These are phyloP conservation scores for Dryas drummondii DNA, from an alignment of 306 rosid species.

Conservation along the genomic window DNA sequence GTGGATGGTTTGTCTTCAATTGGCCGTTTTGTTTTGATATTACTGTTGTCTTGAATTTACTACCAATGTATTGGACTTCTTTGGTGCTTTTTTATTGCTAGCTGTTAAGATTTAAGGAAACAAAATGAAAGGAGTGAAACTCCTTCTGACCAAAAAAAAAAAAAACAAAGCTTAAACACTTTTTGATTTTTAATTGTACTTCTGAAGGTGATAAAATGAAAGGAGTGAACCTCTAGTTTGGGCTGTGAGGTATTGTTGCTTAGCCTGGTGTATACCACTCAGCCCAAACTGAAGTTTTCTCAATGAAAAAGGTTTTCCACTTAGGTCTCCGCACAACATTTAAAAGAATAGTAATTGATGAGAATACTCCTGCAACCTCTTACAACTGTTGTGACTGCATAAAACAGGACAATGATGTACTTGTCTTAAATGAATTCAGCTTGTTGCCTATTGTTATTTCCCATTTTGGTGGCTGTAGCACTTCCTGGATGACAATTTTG, in stretches of 20 bases:
- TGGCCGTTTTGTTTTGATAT: not conserved
- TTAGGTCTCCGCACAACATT: not conserved
- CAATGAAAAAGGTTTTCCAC: not conserved
- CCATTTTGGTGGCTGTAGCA: slow-evolving; percentile 12
- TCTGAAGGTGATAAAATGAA: not conserved
- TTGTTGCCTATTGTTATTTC: slow-evolving; percentile 19
- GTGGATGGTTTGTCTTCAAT: not conserved
- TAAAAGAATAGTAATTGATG: not conserved
- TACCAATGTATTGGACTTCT: not conserved
- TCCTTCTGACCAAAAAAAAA: too few relatives aligned
- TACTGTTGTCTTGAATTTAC: not conserved
- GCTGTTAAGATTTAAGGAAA: too few relatives aligned
- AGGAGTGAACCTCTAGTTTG: not conserved
- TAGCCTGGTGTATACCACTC: not conserved
- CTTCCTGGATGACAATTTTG: not conserved
- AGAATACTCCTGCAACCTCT: not conserved
- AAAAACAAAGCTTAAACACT: not conserved
- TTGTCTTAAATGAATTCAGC: slow-evolving; percentile 8
- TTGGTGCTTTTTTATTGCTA: not conserved
- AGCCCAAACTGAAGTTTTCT: not conserved
- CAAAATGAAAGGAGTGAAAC: too few relatives aligned
- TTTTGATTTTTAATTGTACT: not conserved
- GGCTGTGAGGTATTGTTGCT: not conserved
- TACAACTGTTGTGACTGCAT: not conserved
- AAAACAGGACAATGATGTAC: not conserved